Evolutionary conservation across 345 rosid genomes (phyloP), one percentile per base, ranked within the genome.

Genomic region (Moringa oleifera): DNA sequence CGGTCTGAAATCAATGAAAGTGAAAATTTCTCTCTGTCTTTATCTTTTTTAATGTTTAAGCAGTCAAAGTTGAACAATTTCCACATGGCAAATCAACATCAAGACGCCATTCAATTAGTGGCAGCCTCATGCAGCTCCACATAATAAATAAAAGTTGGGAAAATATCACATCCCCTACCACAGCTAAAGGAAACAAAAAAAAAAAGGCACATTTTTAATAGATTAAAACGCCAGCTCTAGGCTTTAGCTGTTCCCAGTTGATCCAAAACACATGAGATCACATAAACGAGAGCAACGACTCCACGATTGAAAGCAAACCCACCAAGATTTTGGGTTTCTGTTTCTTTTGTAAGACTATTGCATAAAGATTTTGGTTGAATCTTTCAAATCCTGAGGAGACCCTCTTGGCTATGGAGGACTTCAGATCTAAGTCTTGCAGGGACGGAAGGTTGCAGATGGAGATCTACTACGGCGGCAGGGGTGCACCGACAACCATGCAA

Each of bases 371-470:
- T 3, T 28, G 33, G 25, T 56, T 24, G 51, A 50, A 25, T 22
- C 53, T 36, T 36, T 7, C 59, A 64, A 41, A 49, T 37, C 55
- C 17, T 1, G n/a, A n/a, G n/a, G n/a, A n/a, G n/a, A n/a, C n/a
- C n/a, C n/a, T n/a, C n/a, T n/a, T n/a, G n/a, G n/a, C n/a, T n/a
- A 83, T 84, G 94, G 88, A 80, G 66, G 60, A 70, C 9, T 82
- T 63, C 59, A 84, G 94, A 84, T 87, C 88, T 63, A 72, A 68
- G 57, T 84, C 86, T 18, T 79, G 78, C 77, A 80, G 71, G 25
- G 78, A 75, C 63, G 78, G 78, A 50, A 65, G 75, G 55, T 66
- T 61, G 60, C 79, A 67, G 66, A 61, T 70, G 59, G 75, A 70
- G 58, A 66, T 66, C 45, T 67, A 65, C 72, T 55, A 68, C 23